Evolutionary conservation across 805 yeast species (phyloP).

Genomic region (Cyberlindnera euphorbiae): DNA sequence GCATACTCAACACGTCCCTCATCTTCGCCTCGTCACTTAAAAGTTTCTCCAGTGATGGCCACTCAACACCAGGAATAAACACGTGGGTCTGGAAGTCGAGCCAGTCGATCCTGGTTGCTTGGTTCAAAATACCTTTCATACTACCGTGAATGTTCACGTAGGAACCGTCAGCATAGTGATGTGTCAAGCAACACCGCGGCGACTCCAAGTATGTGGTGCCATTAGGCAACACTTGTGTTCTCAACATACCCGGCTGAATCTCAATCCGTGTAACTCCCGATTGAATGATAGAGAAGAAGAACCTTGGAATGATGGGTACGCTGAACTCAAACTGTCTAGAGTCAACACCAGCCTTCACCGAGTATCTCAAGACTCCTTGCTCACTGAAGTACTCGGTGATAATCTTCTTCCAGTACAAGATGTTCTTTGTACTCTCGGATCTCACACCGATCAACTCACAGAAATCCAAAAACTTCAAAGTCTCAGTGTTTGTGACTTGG

Average conservation of each 20-base stretch:
- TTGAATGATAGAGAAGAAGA: conserved; percentile 46
- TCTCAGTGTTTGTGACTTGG: conserved; percentile 44
- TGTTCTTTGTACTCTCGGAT: conserved; percentile 38
- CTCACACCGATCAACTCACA: conserved; percentile 42
- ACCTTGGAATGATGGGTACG: conserved; percentile 59
- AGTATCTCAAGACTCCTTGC: conserved; percentile 41
- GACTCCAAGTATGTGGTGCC: conserved; percentile 53
- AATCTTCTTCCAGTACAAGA: conserved; percentile 47
- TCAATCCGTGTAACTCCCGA: conserved; percentile 51
- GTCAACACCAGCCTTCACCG: conserved; percentile 41
- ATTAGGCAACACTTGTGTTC: conserved; percentile 48
- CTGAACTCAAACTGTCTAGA: conserved; percentile 60
- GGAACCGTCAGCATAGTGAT: conserved; percentile 66
- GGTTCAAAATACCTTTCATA: conserved; percentile 56
- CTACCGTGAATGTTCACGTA: conserved; percentile 58
- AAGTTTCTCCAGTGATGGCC: conserved; percentile 41
- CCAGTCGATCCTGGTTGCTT: conserved; percentile 65
- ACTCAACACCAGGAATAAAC: conserved; percentile 41
- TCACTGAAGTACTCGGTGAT: conserved; percentile 50
- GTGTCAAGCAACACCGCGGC: conserved; percentile 42
- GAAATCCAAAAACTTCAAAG: conserved; percentile 45
- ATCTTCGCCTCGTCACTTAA: conserved; percentile 28
- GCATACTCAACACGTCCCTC: conserved; percentile 10
- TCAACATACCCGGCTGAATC: conserved; percentile 41
- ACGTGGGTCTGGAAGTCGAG: conserved; percentile 53